A percentile compares a stretch with the other conserved stretches of the same genome.
phyloP scores from a whole-genome alignment of 208 protist species.

The Endotrypanum monterogeii region DNA sequence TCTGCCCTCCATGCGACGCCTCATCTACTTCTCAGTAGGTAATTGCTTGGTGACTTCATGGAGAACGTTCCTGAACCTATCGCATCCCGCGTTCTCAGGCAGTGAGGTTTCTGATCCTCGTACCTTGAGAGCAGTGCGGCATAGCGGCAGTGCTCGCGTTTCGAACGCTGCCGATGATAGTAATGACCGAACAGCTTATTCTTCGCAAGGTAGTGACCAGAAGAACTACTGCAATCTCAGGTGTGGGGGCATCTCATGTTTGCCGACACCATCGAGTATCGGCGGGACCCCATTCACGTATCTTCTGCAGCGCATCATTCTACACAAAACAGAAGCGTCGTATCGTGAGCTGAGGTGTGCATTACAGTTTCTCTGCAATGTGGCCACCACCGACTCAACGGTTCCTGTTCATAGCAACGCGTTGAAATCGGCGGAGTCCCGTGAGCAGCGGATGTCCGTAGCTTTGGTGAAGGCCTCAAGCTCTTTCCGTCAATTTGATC shows the following conservation, averaged over 20 bases:
- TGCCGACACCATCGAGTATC: slow-evolving; percentile 5
- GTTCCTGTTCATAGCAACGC: not conserved
- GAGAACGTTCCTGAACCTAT: not conserved
- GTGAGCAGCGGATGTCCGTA: not conserved
- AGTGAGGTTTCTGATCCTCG: not conserved
- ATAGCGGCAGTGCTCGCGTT: not conserved
- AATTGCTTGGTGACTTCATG: not conserved
- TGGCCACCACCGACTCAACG: not conserved
- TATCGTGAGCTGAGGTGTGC: not conserved
- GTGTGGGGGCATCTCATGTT: no score
- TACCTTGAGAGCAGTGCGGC: not conserved
- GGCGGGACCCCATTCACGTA: slow-evolving; percentile 3
- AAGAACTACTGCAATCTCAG: not conserved
- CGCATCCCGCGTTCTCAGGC: not conserved
- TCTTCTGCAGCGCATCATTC: slow-evolving; percentile 19
- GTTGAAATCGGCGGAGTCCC: not conserved
- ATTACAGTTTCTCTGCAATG: slow-evolving; percentile 8
- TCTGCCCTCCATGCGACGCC: not conserved
- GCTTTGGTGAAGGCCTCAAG: not conserved
- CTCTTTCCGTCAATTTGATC: no score
- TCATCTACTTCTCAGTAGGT: not conserved
- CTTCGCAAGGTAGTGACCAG: not conserved
- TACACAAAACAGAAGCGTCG: not conserved
- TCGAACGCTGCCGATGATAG: not conserved
- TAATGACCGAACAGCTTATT: not conserved